Conservation (phyloP, 208 protist species). For the Trichomonas tenax region DNA sequence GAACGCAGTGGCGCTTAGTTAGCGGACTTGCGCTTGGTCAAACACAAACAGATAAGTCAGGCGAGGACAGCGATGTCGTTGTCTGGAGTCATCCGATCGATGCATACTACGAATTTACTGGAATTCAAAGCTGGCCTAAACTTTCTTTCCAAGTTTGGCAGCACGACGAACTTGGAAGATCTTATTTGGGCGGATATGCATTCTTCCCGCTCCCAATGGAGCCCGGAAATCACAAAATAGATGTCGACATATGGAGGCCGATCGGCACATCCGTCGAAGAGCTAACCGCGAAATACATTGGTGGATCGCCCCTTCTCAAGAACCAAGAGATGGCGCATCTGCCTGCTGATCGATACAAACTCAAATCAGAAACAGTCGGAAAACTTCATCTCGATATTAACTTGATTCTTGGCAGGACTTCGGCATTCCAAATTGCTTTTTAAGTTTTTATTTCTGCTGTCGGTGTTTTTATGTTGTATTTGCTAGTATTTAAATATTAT, state of each 20-base stretch:
- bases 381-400: not conserved
- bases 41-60: not conserved
- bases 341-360: not conserved
- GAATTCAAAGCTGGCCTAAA: conserved; percentile 18
- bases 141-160: not conserved
- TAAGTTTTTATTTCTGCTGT: not conserved
- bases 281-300: conserved; percentile 3
- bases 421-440: not conserved
- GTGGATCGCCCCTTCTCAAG: not conserved
- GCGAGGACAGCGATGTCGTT: not conserved
- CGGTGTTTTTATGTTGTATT: too few species aligned
- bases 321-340: not conserved
- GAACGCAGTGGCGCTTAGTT: not conserved
- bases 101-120: not conserved
- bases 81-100: conserved; percentile 10
- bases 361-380: not conserved
- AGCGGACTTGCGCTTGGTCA: not conserved
- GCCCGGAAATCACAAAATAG: not conserved
- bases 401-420: not conserved
- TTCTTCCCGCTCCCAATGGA: not conserved
- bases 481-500: too few species aligned
- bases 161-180: not conserved
- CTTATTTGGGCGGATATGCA: not conserved
- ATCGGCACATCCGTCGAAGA: not conserved
- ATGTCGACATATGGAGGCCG: not conserved